These are phyloP conservation scores for Chlamydomonas reinhardtii DNA, from an alignment of 163 green algal genomes.

Conservation along the genomic window DNA sequence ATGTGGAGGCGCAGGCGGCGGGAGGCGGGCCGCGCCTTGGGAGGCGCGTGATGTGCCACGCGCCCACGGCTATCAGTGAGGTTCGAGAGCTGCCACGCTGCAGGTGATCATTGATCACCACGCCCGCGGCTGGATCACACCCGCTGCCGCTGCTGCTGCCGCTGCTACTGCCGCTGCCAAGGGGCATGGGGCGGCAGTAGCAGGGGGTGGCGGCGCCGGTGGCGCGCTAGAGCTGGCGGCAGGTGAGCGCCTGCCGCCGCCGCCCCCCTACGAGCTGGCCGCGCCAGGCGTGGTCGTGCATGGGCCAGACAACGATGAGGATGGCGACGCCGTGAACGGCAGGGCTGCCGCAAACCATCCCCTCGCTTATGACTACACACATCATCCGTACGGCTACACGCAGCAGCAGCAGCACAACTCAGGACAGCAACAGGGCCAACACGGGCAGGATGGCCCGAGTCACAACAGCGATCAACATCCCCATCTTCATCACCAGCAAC, in stretches of 20 bases:
- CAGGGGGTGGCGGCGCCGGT: not conserved
- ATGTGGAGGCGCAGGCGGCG: too few relatives aligned
- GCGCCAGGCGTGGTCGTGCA: too few relatives aligned
- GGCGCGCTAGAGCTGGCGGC: not conserved
- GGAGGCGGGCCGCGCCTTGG: not conserved
- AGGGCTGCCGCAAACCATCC: not conserved
- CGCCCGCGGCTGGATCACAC: conserved; percentile 11
- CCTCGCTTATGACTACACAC: too few relatives aligned
- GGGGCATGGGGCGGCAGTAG: not conserved
- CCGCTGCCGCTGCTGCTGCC: not conserved
- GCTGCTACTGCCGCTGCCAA: not conserved
- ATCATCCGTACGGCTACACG: not conserved
- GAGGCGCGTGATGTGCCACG: not conserved
- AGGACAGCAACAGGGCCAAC: not conserved
- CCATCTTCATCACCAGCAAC: not conserved
- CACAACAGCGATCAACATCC: not conserved
- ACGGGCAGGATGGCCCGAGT: not conserved
- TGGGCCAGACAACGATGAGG: too few relatives aligned
- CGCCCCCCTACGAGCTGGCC: not conserved
- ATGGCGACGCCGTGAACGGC: too few relatives aligned
- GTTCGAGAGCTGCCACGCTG: not conserved
- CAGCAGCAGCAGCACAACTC: not conserved
- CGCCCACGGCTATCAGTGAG: too few relatives aligned
- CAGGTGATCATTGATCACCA: conserved; percentile 50
- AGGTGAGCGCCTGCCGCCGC: not conserved